Base-by-base conservation (phyloP, 345 rosid genomes). In the Murraya paniculata region DNA sequence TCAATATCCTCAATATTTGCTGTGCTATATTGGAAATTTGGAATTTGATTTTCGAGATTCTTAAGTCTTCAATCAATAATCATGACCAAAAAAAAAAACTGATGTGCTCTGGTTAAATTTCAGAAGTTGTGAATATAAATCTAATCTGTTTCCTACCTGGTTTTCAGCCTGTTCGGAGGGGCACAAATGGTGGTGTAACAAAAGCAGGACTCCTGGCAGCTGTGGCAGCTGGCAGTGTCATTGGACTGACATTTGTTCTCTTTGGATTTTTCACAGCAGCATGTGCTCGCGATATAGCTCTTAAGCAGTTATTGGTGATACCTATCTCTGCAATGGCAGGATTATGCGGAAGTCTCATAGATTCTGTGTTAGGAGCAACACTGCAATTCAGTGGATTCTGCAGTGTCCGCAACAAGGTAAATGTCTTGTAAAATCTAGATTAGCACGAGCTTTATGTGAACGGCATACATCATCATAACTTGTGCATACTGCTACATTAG, bases 171-270 rank as follows among this genome's bases (percentile, higher is more conserved):
- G 99, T 94, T 75, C 90, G 87, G 82, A 90, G 82, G 85, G 99
- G 99, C 56, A 94, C 99, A 27, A 96, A 94, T 80, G 99, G 99
- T 68, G 97, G 98, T 48, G 97, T 96, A 71, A 96, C 98, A 18
- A 81, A 85, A 31, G 80, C 90, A 68, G 99, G 99, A 71, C 88
- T 93, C 53, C 33, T 90, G 73, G 99, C 99, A 66, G 98, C 99
- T 41, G 75, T 87, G 16, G 98, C 89, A 16, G 99, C 97, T 0
- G 98, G 98, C 35, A 48, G 81, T 65, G 86, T 93, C 50, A 84
- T 94, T 67, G 99, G 99, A 79, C 24, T 96, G 79, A 82, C 97
- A 25, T 94, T 91, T 79, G 83, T 92, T 60, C 76, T 90, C 21
- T 28, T 88, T 35, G 99, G 98, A 77, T 50, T 88, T 76, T 84